phyloP scores from a whole-genome alignment of 345 rosid species.

The Boechera divaricarpa region DNA sequence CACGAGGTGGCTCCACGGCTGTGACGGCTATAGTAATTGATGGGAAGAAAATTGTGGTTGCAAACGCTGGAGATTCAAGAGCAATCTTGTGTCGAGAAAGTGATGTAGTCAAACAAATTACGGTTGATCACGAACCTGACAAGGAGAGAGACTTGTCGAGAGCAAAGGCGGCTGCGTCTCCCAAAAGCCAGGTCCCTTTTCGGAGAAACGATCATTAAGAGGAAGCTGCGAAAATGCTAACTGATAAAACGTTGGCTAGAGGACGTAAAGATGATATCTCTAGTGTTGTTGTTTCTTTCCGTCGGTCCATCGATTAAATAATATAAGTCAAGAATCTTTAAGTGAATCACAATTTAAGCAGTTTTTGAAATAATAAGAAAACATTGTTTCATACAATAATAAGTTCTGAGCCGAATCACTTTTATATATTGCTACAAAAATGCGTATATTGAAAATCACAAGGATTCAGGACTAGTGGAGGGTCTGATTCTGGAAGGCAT shows the following conservation, averaged over 20 bases:
- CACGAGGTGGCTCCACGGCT: slow-evolving; percentile 61
- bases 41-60: slow-evolving; percentile 52
- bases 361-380: background rate
- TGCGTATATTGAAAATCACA: slow-evolving; percentile 24
- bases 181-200: slow-evolving; percentile 42
- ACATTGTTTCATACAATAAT: slow-evolving; percentile 22
- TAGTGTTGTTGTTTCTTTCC: slow-evolving; percentile 49
- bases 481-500: slow-evolving; percentile 86
- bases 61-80: slow-evolving; percentile 62
- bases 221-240: slow-evolving; percentile 43
- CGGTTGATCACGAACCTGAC: slow-evolving; percentile 56
- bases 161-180: slow-evolving; percentile 58
- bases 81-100: slow-evolving; percentile 49
- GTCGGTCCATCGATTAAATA: slow-evolving; percentile 9
- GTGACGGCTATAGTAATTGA: slow-evolving; percentile 58
- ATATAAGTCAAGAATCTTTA: background rate
- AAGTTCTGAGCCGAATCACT: background rate
- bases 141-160: slow-evolving; percentile 53
- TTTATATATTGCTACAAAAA: slow-evolving; percentile 15
- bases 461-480: slow-evolving; percentile 61
- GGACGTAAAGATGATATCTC: slow-evolving; percentile 55
- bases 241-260: slow-evolving; percentile 48
- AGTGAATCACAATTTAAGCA: background rate
- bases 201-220: background rate
- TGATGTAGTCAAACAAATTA: slow-evolving; percentile 47